phyloP scores from a whole-genome alignment of 352 stramenopile species.

The Globisporangium alternatum region DNA sequence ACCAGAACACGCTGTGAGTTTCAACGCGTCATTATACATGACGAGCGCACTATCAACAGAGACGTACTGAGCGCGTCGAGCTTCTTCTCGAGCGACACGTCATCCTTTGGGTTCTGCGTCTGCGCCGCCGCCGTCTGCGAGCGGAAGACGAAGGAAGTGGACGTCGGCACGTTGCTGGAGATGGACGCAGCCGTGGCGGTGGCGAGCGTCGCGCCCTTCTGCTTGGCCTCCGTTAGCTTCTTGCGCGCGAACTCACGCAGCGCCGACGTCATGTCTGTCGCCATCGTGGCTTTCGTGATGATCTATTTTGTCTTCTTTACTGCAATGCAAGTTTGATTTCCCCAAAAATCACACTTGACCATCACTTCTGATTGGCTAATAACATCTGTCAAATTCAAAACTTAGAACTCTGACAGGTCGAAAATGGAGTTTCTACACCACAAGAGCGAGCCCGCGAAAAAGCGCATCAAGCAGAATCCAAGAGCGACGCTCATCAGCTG shows the following conservation, averaged over 20 bases:
- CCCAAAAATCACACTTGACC: no score
- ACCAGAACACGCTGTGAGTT: neutral
- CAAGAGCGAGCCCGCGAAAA: neutral
- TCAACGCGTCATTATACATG: neutral
- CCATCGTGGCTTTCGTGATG: constrained; percentile 27
- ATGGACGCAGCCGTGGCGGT: constrained; percentile 49
- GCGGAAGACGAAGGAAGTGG: constrained; percentile 38
- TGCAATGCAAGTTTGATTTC: no score
- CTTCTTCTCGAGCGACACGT: constrained; percentile 40
- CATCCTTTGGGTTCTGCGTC: constrained; percentile 1
- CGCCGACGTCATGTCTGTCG: constrained; percentile 59
- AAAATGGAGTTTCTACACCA: neutral
- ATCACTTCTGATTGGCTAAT: neutral
- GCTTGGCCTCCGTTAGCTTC: constrained; percentile 69
- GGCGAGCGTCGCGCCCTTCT: constrained; percentile 58
- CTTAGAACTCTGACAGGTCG: neutral
- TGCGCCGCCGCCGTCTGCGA: constrained; percentile 13
- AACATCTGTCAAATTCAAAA: neutral
- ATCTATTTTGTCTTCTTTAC: neutral
- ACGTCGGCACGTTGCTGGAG: constrained; percentile 39
- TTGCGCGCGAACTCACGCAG: constrained; percentile 73
- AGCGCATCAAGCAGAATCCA: constrained; percentile 1
- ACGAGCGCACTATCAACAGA: neutral
- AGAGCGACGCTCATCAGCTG: neutral
- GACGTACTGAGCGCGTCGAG: constrained; percentile 27